A percentile compares a stretch with the other conserved stretches of the same genome.
These are phyloP conservation scores for Boletus sensibilis DNA, from an alignment of 768 basidiomycete genomes.

Conservation along the genomic window DNA sequence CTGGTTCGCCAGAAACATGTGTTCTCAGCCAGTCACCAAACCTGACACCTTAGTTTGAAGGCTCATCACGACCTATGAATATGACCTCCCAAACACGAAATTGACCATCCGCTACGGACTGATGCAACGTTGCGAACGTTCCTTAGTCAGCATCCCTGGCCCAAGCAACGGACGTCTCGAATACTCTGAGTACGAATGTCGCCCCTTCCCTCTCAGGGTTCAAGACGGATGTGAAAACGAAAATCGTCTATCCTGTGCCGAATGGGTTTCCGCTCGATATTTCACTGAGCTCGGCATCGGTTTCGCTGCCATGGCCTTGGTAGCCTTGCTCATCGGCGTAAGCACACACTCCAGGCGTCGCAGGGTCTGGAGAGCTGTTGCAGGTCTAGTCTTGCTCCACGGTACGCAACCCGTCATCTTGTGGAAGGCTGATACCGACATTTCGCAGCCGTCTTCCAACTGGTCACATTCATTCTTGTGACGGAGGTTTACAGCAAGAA, in stretches of 20 bases:
- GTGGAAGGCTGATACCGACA: background rate
- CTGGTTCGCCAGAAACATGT: conserved; percentile 48
- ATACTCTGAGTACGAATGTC: conserved; percentile 60
- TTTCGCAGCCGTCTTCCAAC: conserved; percentile 52
- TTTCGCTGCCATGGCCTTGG: conserved; percentile 57
- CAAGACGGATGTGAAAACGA: conserved; percentile 48
- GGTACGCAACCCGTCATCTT: conserved; percentile 34
- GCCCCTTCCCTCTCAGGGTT: conserved; percentile 59
- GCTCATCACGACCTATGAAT: conserved; percentile 38
- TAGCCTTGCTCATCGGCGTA: conserved; percentile 63
- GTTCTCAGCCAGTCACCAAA: conserved; percentile 11
- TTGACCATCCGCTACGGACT: conserved; percentile 61
- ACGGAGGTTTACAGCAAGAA: conserved; percentile 55
- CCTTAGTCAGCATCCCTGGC: conserved; percentile 47
- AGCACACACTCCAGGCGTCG: conserved; percentile 71
- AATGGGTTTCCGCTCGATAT: conserved; percentile 73
- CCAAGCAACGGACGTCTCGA: conserved; percentile 42
- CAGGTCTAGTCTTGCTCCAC: conserved; percentile 60
- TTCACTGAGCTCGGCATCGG: conserved; percentile 62
- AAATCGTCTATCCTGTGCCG: conserved; percentile 57
- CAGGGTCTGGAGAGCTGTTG: conserved; percentile 75
- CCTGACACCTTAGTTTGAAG: conserved; percentile 36
- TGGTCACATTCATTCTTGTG: conserved; percentile 61
- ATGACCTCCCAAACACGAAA: conserved; percentile 45
- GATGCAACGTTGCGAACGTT: conserved; percentile 53